These are phyloP conservation scores for Saturnispora besseyi DNA, from an alignment of 805 yeast species.

Conservation along the genomic window DNA sequence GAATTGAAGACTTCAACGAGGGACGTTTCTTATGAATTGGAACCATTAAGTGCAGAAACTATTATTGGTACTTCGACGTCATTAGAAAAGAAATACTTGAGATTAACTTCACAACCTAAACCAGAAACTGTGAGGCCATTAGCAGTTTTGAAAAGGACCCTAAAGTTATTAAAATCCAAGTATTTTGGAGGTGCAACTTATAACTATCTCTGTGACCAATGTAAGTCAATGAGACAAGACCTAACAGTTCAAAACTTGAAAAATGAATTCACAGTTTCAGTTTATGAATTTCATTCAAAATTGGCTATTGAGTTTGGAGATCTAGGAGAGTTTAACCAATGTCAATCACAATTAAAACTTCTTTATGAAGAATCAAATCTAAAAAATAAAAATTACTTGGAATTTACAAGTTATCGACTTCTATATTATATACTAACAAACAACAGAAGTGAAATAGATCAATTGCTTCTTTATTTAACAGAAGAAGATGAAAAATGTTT, in stretches of 20 bases:
- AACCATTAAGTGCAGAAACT: constrained; percentile 15
- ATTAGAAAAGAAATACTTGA: constrained; percentile 69
- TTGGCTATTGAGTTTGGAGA: constrained; percentile 79
- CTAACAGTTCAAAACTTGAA: constrained; percentile 84
- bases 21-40: constrained; percentile 7
- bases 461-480: constrained; percentile 26
- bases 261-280: constrained; percentile 63
- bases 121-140: constrained; percentile 78
- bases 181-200: constrained; percentile 48
- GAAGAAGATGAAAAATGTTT: constrained; percentile 7
- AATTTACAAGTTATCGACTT: constrained; percentile 64
- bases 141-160: constrained; percentile 47
- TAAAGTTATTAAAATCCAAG: constrained; percentile 44
- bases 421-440: constrained; percentile 69
- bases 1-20: constrained; percentile 19
- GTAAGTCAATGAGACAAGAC: constrained; percentile 89
- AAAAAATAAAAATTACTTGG: constrained; percentile 34
- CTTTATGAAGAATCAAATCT: constrained; percentile 39
- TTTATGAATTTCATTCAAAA: constrained; percentile 80
- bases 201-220: constrained; percentile 76
- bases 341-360: constrained; percentile 70
- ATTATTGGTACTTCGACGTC: constrained; percentile 54
- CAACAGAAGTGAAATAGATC: constrained; percentile 48
- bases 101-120: constrained; percentile 87
- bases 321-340: constrained; percentile 91